Percentiles rank a stretch among this genome's conserved stretches.
phyloP scores from a whole-genome alignment of 2,329 filamentous ascomycete genomes.

The Eurotiales sp. region DNA sequence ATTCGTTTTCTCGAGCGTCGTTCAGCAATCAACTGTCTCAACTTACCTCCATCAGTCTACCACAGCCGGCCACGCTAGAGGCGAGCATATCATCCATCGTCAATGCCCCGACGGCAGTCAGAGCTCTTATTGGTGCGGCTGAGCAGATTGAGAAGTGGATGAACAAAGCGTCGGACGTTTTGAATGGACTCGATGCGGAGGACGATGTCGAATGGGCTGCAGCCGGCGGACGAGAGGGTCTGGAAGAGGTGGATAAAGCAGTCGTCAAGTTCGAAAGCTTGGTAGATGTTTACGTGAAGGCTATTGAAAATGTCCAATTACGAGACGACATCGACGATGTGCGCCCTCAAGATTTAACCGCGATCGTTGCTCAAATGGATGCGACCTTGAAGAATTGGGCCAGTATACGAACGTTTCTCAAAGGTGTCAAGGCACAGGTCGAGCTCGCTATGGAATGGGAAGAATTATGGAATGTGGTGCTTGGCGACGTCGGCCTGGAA shows the following conservation, averaged over 20 bases:
- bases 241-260: conserved; percentile 59
- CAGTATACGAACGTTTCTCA: conserved; percentile 72
- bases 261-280: conserved; percentile 82
- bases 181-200: conserved; percentile 84
- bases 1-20: conserved; percentile 85
- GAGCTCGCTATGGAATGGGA: conserved; percentile 99
- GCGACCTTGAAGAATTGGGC: conserved; percentile 79
- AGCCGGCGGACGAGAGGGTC: conserved; percentile 65
- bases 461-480: conserved; percentile 88
- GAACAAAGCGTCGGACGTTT: conserved; percentile 81
- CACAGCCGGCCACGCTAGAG: conserved; percentile 77
- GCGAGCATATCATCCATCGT: conserved; percentile 80
- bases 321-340: conserved; percentile 72
- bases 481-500: conserved; percentile 90
- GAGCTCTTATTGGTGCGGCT: conserved; percentile 77
- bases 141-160: conserved; percentile 96
- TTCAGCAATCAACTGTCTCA: conserved; percentile 92
- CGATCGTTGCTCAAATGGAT: conserved; percentile 85
- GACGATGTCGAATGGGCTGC: conserved; percentile 97
- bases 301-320: conserved; percentile 86
- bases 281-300: conserved; percentile 85
- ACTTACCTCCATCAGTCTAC: conserved; percentile 83
- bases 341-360: conserved; percentile 65
- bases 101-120: conserved; percentile 77
- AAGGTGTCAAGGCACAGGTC: conserved; percentile 80